These are phyloP conservation scores for Mariannaea elegans DNA, from an alignment of 2,329 filamentous ascomycete genomes.

Conservation along the genomic window DNA sequence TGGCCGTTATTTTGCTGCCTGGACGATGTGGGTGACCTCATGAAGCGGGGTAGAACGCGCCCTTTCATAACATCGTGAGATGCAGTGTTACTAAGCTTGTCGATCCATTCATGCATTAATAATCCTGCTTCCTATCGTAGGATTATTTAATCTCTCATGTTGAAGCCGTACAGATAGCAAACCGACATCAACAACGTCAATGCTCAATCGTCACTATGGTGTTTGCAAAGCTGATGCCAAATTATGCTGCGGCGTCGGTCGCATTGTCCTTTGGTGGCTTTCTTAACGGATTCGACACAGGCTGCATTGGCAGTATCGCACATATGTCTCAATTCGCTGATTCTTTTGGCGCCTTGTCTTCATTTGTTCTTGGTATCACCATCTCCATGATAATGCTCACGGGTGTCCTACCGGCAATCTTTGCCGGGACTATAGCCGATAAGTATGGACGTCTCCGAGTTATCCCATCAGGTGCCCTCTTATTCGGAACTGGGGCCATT, in stretches of 20 bases:
- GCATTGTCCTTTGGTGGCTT: constrained; percentile 49
- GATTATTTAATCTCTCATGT: background rate
- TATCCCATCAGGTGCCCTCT: constrained; percentile 51
- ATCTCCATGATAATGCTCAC: constrained; percentile 69
- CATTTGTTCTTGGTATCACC: constrained; percentile 63
- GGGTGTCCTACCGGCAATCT: constrained; percentile 64
- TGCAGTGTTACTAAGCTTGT: no score
- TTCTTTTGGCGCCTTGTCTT: constrained; percentile 53
- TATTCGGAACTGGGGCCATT: constrained; percentile 62
- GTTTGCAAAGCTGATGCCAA: background rate
- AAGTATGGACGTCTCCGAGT: constrained; percentile 55
- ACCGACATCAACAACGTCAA: background rate
- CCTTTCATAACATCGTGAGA: background rate
- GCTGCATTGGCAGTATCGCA: background rate
- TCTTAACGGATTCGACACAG: constrained; percentile 3
- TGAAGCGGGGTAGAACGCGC: no score
- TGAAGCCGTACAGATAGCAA: no score
- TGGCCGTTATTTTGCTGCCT: background rate
- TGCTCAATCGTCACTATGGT: background rate
- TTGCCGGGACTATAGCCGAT: constrained; percentile 64
- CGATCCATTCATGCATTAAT: background rate
- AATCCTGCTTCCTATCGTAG: no score
- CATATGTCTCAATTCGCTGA: background rate
- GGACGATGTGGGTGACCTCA: no score
- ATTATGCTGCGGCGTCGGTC: background rate